A percentile compares a stretch with the other conserved stretches of the same genome.
Evolutionary conservation across 108 stramenopile species (phyloP).

Genomic region (Licmophora abbreviata): DNA sequence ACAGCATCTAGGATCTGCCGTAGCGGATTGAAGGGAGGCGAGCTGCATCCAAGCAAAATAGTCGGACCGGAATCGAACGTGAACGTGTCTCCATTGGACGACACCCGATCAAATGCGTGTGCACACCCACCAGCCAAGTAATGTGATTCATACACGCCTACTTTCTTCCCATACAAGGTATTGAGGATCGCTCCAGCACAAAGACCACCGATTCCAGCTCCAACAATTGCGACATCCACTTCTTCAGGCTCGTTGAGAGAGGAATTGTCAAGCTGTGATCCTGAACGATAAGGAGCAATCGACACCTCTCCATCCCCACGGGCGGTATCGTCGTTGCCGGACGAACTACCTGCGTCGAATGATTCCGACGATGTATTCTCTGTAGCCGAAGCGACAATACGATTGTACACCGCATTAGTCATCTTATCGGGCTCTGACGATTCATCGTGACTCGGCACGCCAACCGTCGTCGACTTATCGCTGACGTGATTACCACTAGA

Average conservation of each 20-base stretch:
- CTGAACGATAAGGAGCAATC: neutral
- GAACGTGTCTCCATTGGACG: constrained; percentile 25
- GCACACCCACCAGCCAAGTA: constrained; percentile 87
- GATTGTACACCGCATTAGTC: too few species aligned
- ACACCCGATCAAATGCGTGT: constrained; percentile 72
- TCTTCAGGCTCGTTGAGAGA: constrained; percentile 21
- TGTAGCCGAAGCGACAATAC: too few species aligned
- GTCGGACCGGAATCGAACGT: constrained; percentile 91
- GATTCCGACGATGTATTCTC: too few species aligned
- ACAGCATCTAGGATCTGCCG: constrained; percentile 85
- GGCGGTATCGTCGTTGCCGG: neutral
- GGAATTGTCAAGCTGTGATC: neutral
- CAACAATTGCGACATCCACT: constrained; percentile 77
- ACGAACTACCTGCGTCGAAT: too few species aligned
- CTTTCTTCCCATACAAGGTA: constrained; percentile 70
- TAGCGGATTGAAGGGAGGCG: constrained; percentile 68
- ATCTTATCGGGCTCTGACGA: too few species aligned
- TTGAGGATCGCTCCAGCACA: constrained; percentile 85
- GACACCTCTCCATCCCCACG: neutral
- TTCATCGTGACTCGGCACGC: too few species aligned
- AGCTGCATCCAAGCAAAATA: constrained; percentile 74
- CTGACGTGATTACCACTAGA: too few species aligned
- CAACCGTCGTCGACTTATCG: too few species aligned
- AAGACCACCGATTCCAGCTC: constrained; percentile 85
- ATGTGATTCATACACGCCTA: constrained; percentile 85